Base-by-base conservation (phyloP, 2,329 filamentous ascomycete genomes). In the Cadophora malorum region DNA sequence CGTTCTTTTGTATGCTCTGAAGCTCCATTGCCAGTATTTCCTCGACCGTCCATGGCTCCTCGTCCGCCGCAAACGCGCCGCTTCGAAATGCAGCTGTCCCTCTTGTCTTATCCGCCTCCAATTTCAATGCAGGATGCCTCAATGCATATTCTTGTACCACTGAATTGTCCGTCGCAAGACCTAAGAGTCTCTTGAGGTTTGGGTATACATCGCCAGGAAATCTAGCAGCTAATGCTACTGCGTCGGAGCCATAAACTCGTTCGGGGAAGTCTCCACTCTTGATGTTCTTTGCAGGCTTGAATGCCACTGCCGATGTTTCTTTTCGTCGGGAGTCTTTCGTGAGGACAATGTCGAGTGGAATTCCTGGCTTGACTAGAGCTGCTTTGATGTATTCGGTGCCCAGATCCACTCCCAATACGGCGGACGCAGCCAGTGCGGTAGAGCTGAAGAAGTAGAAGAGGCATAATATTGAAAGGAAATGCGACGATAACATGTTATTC, bases 361-460 rank as follows among this genome's bases (percentile, higher is more conserved):
- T 95, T 69, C 96, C 96, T 1, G 96, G 96, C 82, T 98, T 98
- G 70, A 99, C 95, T 52, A 99, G 88, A 16, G 92, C 90, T 33
- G 95, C 95, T 83, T 98, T 99, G 83, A 99, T 92, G 82, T 97
- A 97, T 79, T 97, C 93, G 66, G 96, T 97, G 74, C 96, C 96
- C 65, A 99, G 85, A 81, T 99, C 96, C 76, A 99, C 87, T 71
- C 96, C 96, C 25, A 99, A 84, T 21, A 98, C 94, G 64, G 93
- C 93, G 9, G 93, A 78, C 68, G 76, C 77, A 72, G 77, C 77
- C 73, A 78, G 71, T 74, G 76, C 75, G 60, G 75, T 76, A 63
- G 76, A 78, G 63, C 69, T 73, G 67, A 78, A 78, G 64, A 78
- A 58, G 58, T 71, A 77, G 67, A 78, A 74, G 31, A 78, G 70